phyloP scores from a whole-genome alignment of 2,329 filamentous ascomycete genomes.

The Monilinia aucupariae region DNA sequence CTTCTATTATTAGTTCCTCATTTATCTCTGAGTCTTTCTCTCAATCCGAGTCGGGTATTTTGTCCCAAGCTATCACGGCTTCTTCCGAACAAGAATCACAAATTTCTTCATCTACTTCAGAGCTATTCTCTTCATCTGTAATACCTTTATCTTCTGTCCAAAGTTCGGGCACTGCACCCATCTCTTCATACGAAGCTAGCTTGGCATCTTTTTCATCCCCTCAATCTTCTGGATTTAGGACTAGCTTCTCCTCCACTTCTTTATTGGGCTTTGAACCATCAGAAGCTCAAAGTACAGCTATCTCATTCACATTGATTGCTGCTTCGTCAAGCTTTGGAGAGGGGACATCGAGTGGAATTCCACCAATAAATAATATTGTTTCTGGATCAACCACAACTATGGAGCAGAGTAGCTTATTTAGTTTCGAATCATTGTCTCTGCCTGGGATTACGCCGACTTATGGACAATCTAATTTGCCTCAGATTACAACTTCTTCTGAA shows the following conservation, averaged over 20 bases:
- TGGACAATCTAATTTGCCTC: background rate
- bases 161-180: background rate
- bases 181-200: background rate
- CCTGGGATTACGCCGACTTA: background rate
- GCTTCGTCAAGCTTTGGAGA: background rate
- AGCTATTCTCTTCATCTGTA: background rate
- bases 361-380: background rate
- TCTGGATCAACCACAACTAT: background rate
- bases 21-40: background rate
- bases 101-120: background rate
- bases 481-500: background rate
- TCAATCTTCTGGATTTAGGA: constrained; percentile 3
- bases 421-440: background rate
- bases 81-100: background rate
- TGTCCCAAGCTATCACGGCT: background rate
- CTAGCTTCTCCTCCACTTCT: background rate
- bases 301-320: background rate
- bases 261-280: background rate
- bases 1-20: background rate
- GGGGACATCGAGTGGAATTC: background rate
- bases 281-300: background rate
- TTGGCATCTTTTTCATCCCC: background rate
- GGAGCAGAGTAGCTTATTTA: background rate
- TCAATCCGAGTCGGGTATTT: background rate
- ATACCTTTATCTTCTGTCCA: background rate